Percentiles rank a stretch among this genome's conserved stretches.
These are phyloP conservation scores for Benincasa hispida DNA, from an alignment of 306 rosid species.

Conservation along the genomic window DNA sequence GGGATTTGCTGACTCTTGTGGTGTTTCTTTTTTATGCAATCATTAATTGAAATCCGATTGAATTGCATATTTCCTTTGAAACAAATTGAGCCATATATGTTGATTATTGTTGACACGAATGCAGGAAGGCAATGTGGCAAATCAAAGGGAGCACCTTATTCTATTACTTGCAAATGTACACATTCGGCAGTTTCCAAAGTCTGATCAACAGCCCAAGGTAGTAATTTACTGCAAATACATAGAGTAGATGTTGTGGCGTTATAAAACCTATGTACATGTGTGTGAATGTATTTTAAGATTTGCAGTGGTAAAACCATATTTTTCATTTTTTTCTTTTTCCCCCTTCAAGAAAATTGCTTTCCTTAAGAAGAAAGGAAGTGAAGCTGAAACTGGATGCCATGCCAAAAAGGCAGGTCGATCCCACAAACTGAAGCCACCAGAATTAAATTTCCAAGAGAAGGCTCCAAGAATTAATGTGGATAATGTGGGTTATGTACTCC, in stretches of 20 bases:
- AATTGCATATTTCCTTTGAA: not conserved
- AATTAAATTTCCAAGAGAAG: not conserved
- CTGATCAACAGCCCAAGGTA: slow-evolving; percentile 99
- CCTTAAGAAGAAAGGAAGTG: not conserved
- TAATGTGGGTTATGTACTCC: not conserved
- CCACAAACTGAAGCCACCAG: not conserved
- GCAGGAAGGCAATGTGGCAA: slow-evolving; percentile 86
- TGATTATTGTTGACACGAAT: not conserved
- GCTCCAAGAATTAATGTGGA: not conserved
- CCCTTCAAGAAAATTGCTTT: not conserved
- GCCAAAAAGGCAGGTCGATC: not conserved
- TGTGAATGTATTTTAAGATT: not conserved
- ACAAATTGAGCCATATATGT: not conserved
- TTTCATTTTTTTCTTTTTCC: not conserved
- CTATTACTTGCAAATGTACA: slow-evolving; percentile 93
- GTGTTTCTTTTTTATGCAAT: not conserved
- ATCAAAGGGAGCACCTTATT: slow-evolving; percentile 95
- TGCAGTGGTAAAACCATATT: not conserved
- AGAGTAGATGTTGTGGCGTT: not conserved
- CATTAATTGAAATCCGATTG: not conserved
- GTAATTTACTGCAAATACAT: slow-evolving; percentile 5
- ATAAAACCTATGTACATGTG: not conserved
- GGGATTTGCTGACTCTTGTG: not conserved
- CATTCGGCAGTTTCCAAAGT: slow-evolving; percentile 84
- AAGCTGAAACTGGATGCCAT: not conserved